Evolutionary conservation across 306 rosid genomes (phyloP).

Genomic region (Crataegus laevigata): DNA sequence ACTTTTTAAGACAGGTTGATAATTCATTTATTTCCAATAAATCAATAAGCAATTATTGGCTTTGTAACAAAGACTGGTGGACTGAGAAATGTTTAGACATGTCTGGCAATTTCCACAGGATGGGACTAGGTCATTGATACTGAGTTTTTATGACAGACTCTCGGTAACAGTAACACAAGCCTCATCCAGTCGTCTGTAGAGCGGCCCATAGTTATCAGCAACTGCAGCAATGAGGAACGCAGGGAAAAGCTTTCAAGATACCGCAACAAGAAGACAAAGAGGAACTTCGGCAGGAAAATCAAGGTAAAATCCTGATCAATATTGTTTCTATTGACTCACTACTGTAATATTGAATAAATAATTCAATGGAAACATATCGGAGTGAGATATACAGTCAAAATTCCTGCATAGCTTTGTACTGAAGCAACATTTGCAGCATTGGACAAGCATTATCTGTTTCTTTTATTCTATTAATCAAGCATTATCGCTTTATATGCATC

Average conservation of each 20-base stretch:
- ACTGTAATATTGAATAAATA: background rate
- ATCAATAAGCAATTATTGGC: conserved; percentile 7
- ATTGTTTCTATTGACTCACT: background rate
- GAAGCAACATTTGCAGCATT: background rate
- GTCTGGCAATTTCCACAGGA: conserved; percentile 35
- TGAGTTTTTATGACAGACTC: conserved; percentile 71
- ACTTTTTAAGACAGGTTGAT: background rate
- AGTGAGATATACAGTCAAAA: background rate
- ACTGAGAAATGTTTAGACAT: conserved; percentile 32
- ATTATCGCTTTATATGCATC: background rate
- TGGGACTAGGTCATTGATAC: conserved; percentile 36
- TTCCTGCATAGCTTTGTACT: background rate
- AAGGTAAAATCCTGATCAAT: conserved; percentile 44
- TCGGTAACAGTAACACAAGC: conserved; percentile 48
- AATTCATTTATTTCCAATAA: conserved; percentile 8
- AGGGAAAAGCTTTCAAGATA: conserved; percentile 85
- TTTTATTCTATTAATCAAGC: background rate
- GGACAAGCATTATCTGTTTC: background rate
- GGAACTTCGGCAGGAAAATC: conserved; percentile 96
- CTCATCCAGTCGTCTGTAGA: conserved; percentile 51
- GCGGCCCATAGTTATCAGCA: conserved; percentile 45
- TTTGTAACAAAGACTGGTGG: conserved; percentile 12
- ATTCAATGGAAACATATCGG: background rate
- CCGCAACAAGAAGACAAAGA: conserved; percentile 81
- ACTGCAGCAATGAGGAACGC: conserved; percentile 78